Conservation (phyloP, 2,329 filamentous ascomycete genomes). For the Aspergillus fumigatiaffinis region DNA sequence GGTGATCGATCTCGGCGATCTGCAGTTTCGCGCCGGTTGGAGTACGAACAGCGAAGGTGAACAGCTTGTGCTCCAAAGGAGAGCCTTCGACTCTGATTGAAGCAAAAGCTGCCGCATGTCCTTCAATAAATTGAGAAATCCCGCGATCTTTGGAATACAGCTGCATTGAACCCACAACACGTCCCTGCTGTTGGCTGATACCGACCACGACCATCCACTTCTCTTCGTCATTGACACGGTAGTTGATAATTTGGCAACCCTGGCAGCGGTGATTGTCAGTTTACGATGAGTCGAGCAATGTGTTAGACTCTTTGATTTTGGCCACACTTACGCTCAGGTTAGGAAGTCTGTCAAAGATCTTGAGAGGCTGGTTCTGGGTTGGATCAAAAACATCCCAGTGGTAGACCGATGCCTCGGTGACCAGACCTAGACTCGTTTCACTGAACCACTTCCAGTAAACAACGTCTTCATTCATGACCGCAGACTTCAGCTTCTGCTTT, state of each 20-base stretch:
- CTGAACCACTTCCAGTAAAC: slow-evolving; percentile 99
- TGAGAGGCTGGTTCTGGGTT: slow-evolving; percentile 71
- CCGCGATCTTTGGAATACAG: slow-evolving; percentile 93
- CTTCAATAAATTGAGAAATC: slow-evolving; percentile 97
- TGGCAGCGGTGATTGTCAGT: slow-evolving; percentile 34
- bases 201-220: slow-evolving; percentile 99
- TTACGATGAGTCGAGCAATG: not conserved
- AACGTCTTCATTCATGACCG: slow-evolving; percentile 94
- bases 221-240: slow-evolving; percentile 89
- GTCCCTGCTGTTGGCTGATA: slow-evolving; percentile 87
- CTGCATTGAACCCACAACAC: slow-evolving; percentile 94
- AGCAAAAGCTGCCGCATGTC: slow-evolving; percentile 92
- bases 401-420: slow-evolving; percentile 87
- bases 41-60: slow-evolving; percentile 91
- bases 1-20: slow-evolving; percentile 95
- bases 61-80: slow-evolving; percentile 86
- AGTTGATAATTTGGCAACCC: slow-evolving; percentile 99
- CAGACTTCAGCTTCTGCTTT: slow-evolving; percentile 95
- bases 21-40: slow-evolving; percentile 90
- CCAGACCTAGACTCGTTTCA: slow-evolving; percentile 79
- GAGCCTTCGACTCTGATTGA: slow-evolving; percentile 85
- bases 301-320: not conserved
- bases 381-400: slow-evolving; percentile 97
- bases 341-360: slow-evolving; percentile 90
- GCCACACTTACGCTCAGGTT: slow-evolving; percentile 69